Base-by-base conservation (phyloP, 73 alveolate genomes). In the Paramecium bursaria region DNA sequence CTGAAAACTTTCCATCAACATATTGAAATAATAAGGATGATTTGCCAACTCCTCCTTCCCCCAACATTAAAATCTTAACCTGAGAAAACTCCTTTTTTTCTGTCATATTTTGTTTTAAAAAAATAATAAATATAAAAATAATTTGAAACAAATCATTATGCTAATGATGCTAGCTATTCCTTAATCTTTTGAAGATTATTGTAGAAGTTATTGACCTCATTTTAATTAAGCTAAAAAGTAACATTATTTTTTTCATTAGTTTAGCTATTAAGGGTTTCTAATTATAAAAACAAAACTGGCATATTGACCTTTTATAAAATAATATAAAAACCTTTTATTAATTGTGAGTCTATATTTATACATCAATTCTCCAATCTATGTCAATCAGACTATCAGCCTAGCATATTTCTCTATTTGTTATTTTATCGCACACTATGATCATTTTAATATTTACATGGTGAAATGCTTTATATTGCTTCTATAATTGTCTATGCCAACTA, bases 31-130 rank as follows among this genome's bases (percentile, higher is more conserved):
- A 42, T 27, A 93, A 29, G 25, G 91, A 50, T 30, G 94, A 86
- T 86, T 93, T 93, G 26, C 98, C 98, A 15, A 93, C 98, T 33
- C 87, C 90, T 29, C 91, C 88, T 39, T 93, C 98, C 3, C 98
- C 98, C 39, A 79, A 54, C 61, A 73, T 54, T 3, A 79, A 73
- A 44, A 79, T 79, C 54, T 79, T 79, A 26, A 79, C 85, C 30
- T 53, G 25, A 17, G 74, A 21, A 3, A 19, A n/a, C n/a, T n/a
- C n/a, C n/a, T n/a, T n/a, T n/a, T n/a, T n/a, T n/a, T n/a, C n/a
- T n/a, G n/a, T n/a, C n/a, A n/a, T n/a, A n/a, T n/a, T n/a, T n/a
- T n/a, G n/a, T n/a, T n/a, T n/a, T n/a, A n/a, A n/a, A n/a, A n/a
- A n/a, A n/a, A n/a, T n/a, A n/a, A n/a, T n/a, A n/a, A n/a, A n/a